phyloP scores from a whole-genome alignment of 2,329 filamentous ascomycete genomes.

The Myriosclerotinia curreyana region DNA sequence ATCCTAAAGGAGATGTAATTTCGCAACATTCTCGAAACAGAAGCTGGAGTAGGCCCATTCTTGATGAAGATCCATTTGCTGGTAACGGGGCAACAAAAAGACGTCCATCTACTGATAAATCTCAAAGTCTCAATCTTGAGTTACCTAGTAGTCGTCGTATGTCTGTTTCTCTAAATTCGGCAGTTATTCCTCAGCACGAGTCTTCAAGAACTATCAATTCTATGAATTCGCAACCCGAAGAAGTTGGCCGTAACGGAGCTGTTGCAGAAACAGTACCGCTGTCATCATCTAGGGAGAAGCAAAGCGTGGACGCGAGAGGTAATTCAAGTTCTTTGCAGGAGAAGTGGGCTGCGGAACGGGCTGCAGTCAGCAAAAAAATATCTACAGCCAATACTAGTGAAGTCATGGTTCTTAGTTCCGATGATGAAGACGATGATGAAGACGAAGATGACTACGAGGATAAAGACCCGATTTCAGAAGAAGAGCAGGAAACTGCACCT shows the following conservation, averaged over 20 bases:
- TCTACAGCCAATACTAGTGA: constrained; percentile 26
- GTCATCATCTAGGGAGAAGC: constrained; percentile 32
- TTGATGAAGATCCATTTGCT: constrained; percentile 34
- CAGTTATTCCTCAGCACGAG: constrained; percentile 10
- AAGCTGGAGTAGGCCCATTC: constrained; percentile 20
- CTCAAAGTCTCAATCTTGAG: constrained; percentile 7
- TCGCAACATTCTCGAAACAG: constrained; percentile 24
- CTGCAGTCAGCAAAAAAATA: constrained; percentile 32
- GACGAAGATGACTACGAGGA: constrained; percentile 19
- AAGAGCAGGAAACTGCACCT: constrained; percentile 34
- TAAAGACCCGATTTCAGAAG: constrained; percentile 34
- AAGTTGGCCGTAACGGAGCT: background rate
- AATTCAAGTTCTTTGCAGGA: constrained; percentile 25
- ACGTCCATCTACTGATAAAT: constrained; percentile 12
- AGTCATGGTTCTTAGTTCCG: constrained; percentile 34
- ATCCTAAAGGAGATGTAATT: constrained; percentile 29
- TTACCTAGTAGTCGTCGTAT: constrained; percentile 17
- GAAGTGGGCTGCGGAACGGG: constrained; percentile 33
- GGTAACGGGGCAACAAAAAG: constrained; percentile 19
- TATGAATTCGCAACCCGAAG: background rate
- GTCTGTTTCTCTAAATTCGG: constrained; percentile 10
- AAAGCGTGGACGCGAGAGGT: constrained; percentile 27
- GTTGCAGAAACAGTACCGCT: constrained; percentile 3
- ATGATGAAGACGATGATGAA: constrained; percentile 17
- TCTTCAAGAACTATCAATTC: background rate